phyloP scores from a whole-genome alignment of 2,329 filamentous ascomycete genomes.

The Penicillium sp. region DNA sequence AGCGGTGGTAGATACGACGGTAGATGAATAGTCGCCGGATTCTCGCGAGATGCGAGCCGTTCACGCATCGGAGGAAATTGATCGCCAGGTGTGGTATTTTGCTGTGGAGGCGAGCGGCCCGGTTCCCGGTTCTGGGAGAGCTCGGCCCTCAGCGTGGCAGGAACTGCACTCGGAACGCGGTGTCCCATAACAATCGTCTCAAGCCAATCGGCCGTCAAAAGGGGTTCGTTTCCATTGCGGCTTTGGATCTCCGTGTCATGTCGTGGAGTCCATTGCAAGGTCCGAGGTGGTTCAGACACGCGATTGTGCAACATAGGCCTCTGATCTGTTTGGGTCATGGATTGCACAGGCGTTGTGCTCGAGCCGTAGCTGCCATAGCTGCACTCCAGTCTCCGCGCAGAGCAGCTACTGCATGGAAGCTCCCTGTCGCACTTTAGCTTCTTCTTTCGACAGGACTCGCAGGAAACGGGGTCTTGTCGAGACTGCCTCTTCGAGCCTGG shows the following conservation, averaged over 20 bases:
- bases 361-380: slow-evolving; percentile 16
- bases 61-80: neutral
- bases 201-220: slow-evolving; percentile 28
- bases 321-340: neutral
- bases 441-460: slow-evolving; percentile 39
- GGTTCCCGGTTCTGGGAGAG: slow-evolving; percentile 9
- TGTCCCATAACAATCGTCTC: slow-evolving; percentile 32
- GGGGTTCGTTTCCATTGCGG: slow-evolving; percentile 17
- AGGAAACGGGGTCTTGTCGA: slow-evolving; percentile 42
- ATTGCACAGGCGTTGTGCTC: neutral
- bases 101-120: neutral
- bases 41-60: slow-evolving; percentile 16
- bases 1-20: slow-evolving; percentile 28
- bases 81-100: neutral
- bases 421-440: slow-evolving; percentile 56
- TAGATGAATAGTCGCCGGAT: slow-evolving; percentile 23
- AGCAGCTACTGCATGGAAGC: slow-evolving; percentile 52
- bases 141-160: slow-evolving; percentile 20
- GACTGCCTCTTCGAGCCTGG: slow-evolving; percentile 15
- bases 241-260: neutral
- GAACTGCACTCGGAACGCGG: slow-evolving; percentile 24
- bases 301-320: neutral
- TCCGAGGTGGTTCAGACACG: neutral
- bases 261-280: neutral
- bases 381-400: slow-evolving; percentile 30